phyloP scores from a whole-genome alignment of 1,284 basidiomycete species.

The Microbotryum lychnidis-dioicae region DNA sequence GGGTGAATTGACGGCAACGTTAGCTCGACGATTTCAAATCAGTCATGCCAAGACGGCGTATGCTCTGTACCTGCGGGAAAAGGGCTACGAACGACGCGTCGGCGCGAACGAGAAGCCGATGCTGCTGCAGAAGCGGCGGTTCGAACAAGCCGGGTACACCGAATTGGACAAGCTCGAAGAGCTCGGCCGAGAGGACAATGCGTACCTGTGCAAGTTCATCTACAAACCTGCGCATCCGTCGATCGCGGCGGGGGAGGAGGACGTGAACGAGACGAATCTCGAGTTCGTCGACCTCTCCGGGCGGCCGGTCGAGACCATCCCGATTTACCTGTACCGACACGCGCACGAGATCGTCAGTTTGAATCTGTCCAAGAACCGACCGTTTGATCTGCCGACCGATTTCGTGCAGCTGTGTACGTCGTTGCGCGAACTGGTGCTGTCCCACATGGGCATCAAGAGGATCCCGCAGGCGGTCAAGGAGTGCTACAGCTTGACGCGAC shows the following conservation, averaged over 20 bases:
- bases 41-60: slow-evolving; percentile 18
- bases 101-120: slow-evolving; percentile 75
- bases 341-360: slow-evolving; percentile 79
- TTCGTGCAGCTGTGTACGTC: slow-evolving; percentile 85
- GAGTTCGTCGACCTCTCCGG: slow-evolving; percentile 78
- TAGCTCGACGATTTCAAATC: slow-evolving; percentile 31
- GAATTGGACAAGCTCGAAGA: slow-evolving; percentile 68
- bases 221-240: slow-evolving; percentile 41
- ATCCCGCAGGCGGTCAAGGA: slow-evolving; percentile 78
- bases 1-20: slow-evolving; percentile 23
- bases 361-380: slow-evolving; percentile 87
- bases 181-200: slow-evolving; percentile 71
- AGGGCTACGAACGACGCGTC: slow-evolving; percentile 55
- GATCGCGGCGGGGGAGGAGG: slow-evolving; percentile 46
- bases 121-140: slow-evolving; percentile 69
- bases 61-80: slow-evolving; percentile 27
- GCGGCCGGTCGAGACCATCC: slow-evolving; percentile 78
- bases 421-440: slow-evolving; percentile 76
- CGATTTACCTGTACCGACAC: slow-evolving; percentile 77
- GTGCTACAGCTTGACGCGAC: slow-evolving; percentile 63
- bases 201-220: slow-evolving; percentile 81
- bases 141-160: slow-evolving; percentile 88
- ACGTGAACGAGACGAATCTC: slow-evolving; percentile 58
- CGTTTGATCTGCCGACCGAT: slow-evolving; percentile 92
- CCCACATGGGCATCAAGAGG: slow-evolving; percentile 91